Evolutionary conservation across 129 eudicot genomes (phyloP).

Genomic region (Lonicera japonica): DNA sequence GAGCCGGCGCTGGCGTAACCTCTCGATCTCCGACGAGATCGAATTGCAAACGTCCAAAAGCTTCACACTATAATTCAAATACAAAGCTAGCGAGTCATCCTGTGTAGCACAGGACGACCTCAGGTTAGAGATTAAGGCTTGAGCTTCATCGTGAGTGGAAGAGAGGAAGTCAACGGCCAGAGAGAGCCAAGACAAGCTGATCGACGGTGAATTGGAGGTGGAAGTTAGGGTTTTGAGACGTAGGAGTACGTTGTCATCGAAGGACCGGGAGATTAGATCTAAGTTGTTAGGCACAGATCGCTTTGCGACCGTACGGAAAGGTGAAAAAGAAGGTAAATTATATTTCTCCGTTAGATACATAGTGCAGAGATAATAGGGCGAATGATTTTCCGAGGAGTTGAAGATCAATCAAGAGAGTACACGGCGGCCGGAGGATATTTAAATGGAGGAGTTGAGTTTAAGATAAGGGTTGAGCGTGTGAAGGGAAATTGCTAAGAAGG

Average conservation of each 20-base stretch:
- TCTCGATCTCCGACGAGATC: conserved; percentile 32
- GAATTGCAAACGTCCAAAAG: conserved; percentile 40
- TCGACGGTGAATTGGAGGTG: conserved; percentile 10
- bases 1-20: conserved; percentile 27
- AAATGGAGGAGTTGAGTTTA: background rate
- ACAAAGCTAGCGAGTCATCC: conserved; percentile 26
- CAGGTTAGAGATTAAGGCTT: conserved; percentile 27
- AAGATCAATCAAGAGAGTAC: background rate
- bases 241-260: conserved; percentile 26
- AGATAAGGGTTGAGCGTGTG: background rate
- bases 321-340: conserved; percentile 23
- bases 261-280: conserved; percentile 19
- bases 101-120: conserved; percentile 12
- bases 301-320: conserved; percentile 25
- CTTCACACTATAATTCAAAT: conserved; percentile 37
- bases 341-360: conserved; percentile 41
- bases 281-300: conserved; percentile 24
- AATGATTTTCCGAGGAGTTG: background rate
- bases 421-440: background rate
- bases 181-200: conserved; percentile 29
- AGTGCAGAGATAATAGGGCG: conserved; percentile 10
- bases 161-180: conserved; percentile 25
- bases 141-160: conserved; percentile 35
- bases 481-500: background rate
- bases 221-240: conserved; percentile 30